Evolutionary conservation across 2,329 filamentous ascomycete genomes (phyloP), one percentile per base, ranked within the genome.

Genomic region (Phyllosticta capitalensis): DNA sequence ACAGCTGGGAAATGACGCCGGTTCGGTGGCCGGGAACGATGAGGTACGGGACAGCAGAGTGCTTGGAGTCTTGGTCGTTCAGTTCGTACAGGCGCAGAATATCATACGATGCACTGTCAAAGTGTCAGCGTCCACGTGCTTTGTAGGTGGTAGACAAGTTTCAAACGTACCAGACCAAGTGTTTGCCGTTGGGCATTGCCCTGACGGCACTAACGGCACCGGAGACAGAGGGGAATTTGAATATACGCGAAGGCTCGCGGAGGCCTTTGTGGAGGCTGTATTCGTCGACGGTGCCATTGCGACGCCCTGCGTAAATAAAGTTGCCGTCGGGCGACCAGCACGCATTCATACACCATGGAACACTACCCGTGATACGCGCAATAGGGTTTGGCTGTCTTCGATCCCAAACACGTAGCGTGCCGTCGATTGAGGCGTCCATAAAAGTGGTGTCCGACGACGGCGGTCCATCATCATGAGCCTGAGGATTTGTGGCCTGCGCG

Each of bases 241-340:
- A 88, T 0, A 85, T 83, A 33, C 94, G 82, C 66, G 89, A 84
- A 0, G 92, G 87, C 63, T 84, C 81, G 75, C 88, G 87, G 1
- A 90, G 80, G 1, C 86, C 81, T 67, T 91, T 90, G 70, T 94
- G 90, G 19, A 99, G 79, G 67, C 85, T 90, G 74, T 89, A 99
- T 73, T 99, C 94, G 66, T 99, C 94, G 0, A 99, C 94, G 0
- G 90, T 95, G 56, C 90, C 83, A 72, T 97, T 97, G 61, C 94
- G 82, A 26, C 94, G 81, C 0, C 94, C 94, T 0, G 89, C 92
- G 74, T 96, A 99, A 67, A 99, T 92, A 73, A 84, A 90, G 74
- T 97, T 97, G 14, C 94, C 94, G 70, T 96, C 89, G 0, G 91
- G 91, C 58, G 88, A 92, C 94, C 94, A 99, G 76, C 91, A 96